Evolutionary conservation across 805 yeast species (phyloP), one percentile per base, ranked within the genome.

Genomic region (Metschnikowia cubensis): DNA sequence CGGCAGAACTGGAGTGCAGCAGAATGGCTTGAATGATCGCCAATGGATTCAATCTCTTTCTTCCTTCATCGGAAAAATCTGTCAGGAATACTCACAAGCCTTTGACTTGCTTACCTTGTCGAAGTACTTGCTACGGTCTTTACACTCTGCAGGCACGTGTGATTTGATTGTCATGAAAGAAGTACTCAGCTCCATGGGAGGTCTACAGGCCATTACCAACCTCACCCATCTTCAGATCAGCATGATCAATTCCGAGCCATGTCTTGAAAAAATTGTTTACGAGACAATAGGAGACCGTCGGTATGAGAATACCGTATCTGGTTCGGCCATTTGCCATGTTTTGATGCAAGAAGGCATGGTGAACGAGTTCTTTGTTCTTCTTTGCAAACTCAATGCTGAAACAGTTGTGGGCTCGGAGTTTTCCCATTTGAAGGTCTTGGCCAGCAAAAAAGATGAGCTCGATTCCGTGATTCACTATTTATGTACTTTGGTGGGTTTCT

Each of bases 11-110:
- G 76, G 84, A 20, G 71, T 84, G 32, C 96, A 89, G 65, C 73
- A 66, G 1, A 91, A 90, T 67, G 97, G 97, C 7, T 69, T 92
- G 49, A 82, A 83, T 58, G 91, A 87, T 50, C 74, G 86, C 22
- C 83, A 80, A 57, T 92, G 98, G 98, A 76, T 90, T 33, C 94
- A 86, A 58, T 86, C 96, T 20, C 71, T 92, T 32, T 79, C 96
- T 0, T 72, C 82, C 1, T 91, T 92, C 61, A 80, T 88, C 47
- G 96, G 96, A 0, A 82, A 85, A 49, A 68, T 90, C 4, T 79
- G 89, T 65, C 66, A 78, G 57, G 64, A 75, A 41, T 73, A 83
- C 70, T 71, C 81, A 35, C 51, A 66, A 54, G 57, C 65, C 2
- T 81, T 92, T 69, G 84, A 84, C 57, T 61, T 87, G 35, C 64